These are phyloP conservation scores for Coemansia guatemalensis DNA, from an alignment of 192 early-diverging fungal genomes.

Conservation along the genomic window DNA sequence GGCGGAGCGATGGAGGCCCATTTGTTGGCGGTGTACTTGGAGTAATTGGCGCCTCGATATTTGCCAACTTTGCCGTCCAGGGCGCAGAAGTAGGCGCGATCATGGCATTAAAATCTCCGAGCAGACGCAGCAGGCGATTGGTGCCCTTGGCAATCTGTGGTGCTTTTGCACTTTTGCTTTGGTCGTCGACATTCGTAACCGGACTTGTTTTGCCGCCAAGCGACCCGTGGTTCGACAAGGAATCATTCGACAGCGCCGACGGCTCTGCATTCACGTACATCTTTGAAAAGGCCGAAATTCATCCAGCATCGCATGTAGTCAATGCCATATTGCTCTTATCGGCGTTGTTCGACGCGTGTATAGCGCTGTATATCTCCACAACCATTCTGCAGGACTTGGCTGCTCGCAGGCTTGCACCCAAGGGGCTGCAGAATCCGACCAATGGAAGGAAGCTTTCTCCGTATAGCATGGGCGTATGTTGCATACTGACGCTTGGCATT, in stretches of 20 bases:
- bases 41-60: constrained; percentile 15
- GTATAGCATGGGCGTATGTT: constrained; percentile 12
- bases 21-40: constrained; percentile 17
- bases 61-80: constrained; percentile 20
- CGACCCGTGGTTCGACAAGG: constrained; percentile 11
- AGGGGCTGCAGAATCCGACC: constrained; percentile 4
- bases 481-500: constrained; percentile 10
- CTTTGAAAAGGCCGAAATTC: constrained; percentile 15
- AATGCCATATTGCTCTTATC: constrained; percentile 17
- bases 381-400: constrained; percentile 21
- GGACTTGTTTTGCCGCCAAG: constrained; percentile 14
- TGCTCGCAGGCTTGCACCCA: constrained; percentile 15
- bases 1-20: constrained; percentile 16
- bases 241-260: constrained; percentile 6
- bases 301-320: constrained; percentile 19
- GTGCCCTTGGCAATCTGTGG: constrained; percentile 11
- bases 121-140: constrained; percentile 5
- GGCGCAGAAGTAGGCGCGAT: constrained; percentile 14
- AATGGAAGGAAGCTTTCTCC: constrained; percentile 6
- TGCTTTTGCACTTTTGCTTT: constrained; percentile 7
- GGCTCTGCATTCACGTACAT: constrained; percentile 14
- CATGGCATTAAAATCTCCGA: constrained; percentile 16
- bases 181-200: constrained; percentile 22
- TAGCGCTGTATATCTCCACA: constrained; percentile 14
- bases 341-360: constrained; percentile 19